Percentiles rank a stretch among this genome's conserved stretches.
phyloP scores from a whole-genome alignment of 2,329 filamentous ascomycete species.

The Cyclaneusma minus region DNA sequence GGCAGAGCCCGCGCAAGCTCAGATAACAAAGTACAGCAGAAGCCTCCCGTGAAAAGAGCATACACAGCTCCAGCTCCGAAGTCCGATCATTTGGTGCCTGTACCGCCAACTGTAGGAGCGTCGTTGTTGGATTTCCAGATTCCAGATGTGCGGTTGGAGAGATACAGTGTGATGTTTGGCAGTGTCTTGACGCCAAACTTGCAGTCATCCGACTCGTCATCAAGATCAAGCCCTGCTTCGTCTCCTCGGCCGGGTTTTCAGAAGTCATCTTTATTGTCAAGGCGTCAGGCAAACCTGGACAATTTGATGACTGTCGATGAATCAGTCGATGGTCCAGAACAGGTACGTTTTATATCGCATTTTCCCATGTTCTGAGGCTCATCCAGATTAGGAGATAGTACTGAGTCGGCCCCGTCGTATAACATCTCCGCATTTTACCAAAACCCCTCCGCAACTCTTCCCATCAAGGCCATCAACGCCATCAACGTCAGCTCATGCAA shows the following conservation, averaged over 20 bases:
- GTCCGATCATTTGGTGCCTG: constrained; percentile 1
- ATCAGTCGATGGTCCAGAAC: constrained; percentile 22
- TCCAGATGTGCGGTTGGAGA: constrained; percentile 64
- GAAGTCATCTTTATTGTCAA: constrained; percentile 30
- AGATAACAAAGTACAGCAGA: constrained; percentile 8
- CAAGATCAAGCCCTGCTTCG: too few species aligned
- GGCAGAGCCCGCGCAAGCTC: constrained; percentile 11
- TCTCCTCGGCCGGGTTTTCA: constrained; percentile 8
- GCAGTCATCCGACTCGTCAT: constrained; percentile 8
- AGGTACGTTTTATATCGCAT: constrained; percentile 13
- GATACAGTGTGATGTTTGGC: constrained; percentile 91
- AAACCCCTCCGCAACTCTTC: constrained; percentile 32
- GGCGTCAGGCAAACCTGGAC: constrained; percentile 42
- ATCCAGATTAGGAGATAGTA: constrained; percentile 9
- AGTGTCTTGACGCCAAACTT: constrained; percentile 40
- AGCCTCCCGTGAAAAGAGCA: constrained; percentile 12
- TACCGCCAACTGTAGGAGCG: constrained; percentile 5
- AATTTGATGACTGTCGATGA: constrained; percentile 39
- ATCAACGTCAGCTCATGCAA: constrained; percentile 5
- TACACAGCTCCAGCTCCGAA: constrained; percentile 8
- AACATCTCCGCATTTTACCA: constrained; percentile 30
- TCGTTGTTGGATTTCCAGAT: constrained; percentile 60
- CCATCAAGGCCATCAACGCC: constrained; percentile 20
- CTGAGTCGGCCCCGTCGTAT: constrained; percentile 23
- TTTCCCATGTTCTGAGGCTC: constrained; percentile 16